Evolutionary conservation across 805 yeast species (phyloP), one percentile per base, ranked within the genome.

Genomic region (Hanseniaspora meyeri): DNA sequence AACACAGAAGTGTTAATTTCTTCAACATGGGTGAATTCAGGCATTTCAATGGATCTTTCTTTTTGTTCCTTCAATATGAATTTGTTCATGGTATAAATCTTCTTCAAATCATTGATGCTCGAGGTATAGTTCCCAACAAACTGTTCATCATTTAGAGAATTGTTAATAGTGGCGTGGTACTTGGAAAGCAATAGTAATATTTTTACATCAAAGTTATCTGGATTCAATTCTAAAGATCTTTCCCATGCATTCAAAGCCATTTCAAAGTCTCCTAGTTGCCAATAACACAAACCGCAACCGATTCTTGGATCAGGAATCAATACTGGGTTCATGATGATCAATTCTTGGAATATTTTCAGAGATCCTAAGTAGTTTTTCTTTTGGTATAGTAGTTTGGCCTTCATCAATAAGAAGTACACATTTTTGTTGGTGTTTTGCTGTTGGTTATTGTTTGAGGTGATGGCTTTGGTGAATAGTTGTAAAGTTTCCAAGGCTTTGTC

Each of bases 211-310:
- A 75, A 65, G 61, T 80, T 80, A 27, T 72, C 65, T 4, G 84
- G 81, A 60, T 84, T 79, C 43, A 91, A 68, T 65, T 83, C 85
- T 36, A 82, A 70, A 1, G 87, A 77, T 64, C 97, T 78, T 60
- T 79, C 77, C 97, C 97, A 93, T 0, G 97, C 84, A 51, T 73
- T 72, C 7, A 77, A 65, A 0, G 98, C 97, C 72, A 87, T 77
- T 52, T 77, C 77, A 60, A 79, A 78, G 67, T 87, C 95, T 53
- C 84, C 84, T 59, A 93, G 72, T 59, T 79, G 79, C 97, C 97
- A 93, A 66, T 83, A 91, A 68, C 97, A 90, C 61, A 93, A 72
- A 38, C 98, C 99, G 59, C 91, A 80, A 32, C 97, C 99, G 59
- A 93, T 77, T 68, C 99, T 77, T 19, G 97, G 95, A 70, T 91